Evolutionary conservation across 805 yeast species (phyloP), one percentile per base, ranked within the genome.

Genomic region (Lipomyces spencermartinsiae): DNA sequence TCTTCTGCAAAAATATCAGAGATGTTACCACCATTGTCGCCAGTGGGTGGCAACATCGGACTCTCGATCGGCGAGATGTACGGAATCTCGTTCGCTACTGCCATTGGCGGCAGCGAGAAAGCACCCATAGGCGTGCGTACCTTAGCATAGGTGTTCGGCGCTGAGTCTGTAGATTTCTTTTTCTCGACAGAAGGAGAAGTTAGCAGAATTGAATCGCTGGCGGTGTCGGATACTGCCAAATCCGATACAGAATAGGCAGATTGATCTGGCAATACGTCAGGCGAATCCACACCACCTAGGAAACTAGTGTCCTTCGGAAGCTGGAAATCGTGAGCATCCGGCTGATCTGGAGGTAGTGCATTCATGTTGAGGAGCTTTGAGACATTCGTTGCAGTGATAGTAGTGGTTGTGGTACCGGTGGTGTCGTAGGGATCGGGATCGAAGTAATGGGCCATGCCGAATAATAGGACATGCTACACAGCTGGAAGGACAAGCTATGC

Each of bases 11-110:
- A 25, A 12, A 31, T 25, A 14, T 31, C 56, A 9, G 34, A 22
- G 19, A 14, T 2, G 8, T n/a, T 7, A 8, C 37, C 39, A 14
- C 19, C 55, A 19, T 31, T 58, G 43, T 56, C 67, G 19, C 19
- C n/a, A 2, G 57, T n/a, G 14, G 62, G 49, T 6, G 58, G 54
- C 35, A 57, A 43, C 22, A 56, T 49, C n/a, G 74, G 74, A n/a
- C 60, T 53, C 25, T 62, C 72, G 19, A 71, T 63, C 22, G 74
- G 74, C 4, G 74, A 72, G 34, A 72, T 63, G 59, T 57, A 72
- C 51, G 72, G 74, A 16, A 72, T 57, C 33, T 68, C 63, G 55
- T 54, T 62, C 10, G 71, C 63, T 6, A 54, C 39, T 8, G 66
- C 65, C n/a, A 72, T 37, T 2, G 67, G 62, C 22, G 73, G 70